Base-by-base conservation (phyloP, 2,329 filamentous ascomycete species). In the Cercospora sp. region DNA sequence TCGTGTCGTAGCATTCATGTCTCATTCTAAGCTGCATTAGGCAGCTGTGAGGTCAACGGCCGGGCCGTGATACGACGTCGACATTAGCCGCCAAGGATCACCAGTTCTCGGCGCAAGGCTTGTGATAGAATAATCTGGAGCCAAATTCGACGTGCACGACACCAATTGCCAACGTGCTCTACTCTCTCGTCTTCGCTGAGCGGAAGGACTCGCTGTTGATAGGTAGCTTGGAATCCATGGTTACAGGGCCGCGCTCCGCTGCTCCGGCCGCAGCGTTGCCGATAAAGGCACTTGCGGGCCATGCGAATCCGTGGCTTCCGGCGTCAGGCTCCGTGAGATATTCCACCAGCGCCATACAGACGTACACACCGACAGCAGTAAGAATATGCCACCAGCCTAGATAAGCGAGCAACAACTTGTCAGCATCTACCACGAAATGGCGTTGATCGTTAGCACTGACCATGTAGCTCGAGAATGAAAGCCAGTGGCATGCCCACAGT, bases 141-240 rank as follows among this genome's bases (percentile, higher is more conserved):
- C 26, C 53, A 58, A 58, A 5, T 13, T 58, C n/a, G n/a, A 23
- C 48, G 18, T 53, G 48, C 18, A 53, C 18, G 18, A 20, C n/a
- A 28, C 3, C 53, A 26, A 4, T 31, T 26, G 9, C 26, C 8
- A 6, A 6, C 51, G 45, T 51, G 45, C 53, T 31, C 16, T 53
- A 58, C 23, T 58, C 53, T 20, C 53, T 58, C 53, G 31, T 30
- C 26, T 58, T 58, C 18, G 53, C 23, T 18, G 53, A 58, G 26
- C 53, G 26, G 3, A 58, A 58, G 30, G 53, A 58, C 30, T 58
- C 53, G 53, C 53, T 58, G 53, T 58, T 58, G 53, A 58, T 58
- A 5, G 53, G 53, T n/a, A 30, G 26, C 30, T 58, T 58, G 53
- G 16, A 58, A 28, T 58, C 53, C 26, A 58, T 58, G n/a, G 23